Conservation (phyloP, 2,329 filamentous ascomycete genomes). For the Gliomastix tumulicola region DNA sequence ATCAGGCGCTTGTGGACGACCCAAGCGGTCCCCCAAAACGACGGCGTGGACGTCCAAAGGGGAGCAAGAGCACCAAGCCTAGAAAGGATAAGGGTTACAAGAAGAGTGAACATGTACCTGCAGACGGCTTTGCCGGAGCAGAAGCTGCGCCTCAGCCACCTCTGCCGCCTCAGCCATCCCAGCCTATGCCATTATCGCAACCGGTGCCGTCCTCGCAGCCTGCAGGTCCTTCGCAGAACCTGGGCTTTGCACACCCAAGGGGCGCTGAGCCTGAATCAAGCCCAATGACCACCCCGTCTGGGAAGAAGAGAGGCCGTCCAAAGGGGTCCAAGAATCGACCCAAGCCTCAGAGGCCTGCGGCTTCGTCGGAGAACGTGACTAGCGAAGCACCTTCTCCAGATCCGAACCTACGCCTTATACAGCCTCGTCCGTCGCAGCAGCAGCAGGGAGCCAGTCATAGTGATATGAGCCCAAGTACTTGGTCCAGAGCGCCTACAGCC, state of each 20-base stretch:
- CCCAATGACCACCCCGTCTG: constrained; percentile 4
- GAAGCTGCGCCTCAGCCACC: not conserved
- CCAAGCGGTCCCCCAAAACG: constrained; percentile 36
- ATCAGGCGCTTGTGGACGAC: too few species aligned
- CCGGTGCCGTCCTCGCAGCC: not conserved
- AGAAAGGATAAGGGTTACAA: constrained; percentile 45
- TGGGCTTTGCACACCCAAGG: too few species aligned
- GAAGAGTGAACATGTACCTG: constrained; percentile 17
- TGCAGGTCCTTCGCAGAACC: not conserved
- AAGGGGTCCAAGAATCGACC: constrained; percentile 39
- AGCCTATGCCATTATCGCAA: too few species aligned
- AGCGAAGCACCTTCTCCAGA: too few species aligned
- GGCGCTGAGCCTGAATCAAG: too few species aligned
- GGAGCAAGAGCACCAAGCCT: constrained; percentile 32
- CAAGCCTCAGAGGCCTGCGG: too few species aligned
- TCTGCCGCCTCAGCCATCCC: not conserved
- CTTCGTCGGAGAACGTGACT: too few species aligned
- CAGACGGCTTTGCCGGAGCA: not conserved
- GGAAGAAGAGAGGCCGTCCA: constrained; percentile 28
- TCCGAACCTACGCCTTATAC: too few species aligned
- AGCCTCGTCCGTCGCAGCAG: too few species aligned
- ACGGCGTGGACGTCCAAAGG: constrained; percentile 47
- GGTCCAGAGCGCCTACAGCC: too few species aligned
- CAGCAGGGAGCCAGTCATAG: too few species aligned
- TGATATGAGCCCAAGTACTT: too few species aligned